phyloP scores from a whole-genome alignment of 2,329 filamentous ascomycete species.

The Thermothelomyces thermophilus region DNA sequence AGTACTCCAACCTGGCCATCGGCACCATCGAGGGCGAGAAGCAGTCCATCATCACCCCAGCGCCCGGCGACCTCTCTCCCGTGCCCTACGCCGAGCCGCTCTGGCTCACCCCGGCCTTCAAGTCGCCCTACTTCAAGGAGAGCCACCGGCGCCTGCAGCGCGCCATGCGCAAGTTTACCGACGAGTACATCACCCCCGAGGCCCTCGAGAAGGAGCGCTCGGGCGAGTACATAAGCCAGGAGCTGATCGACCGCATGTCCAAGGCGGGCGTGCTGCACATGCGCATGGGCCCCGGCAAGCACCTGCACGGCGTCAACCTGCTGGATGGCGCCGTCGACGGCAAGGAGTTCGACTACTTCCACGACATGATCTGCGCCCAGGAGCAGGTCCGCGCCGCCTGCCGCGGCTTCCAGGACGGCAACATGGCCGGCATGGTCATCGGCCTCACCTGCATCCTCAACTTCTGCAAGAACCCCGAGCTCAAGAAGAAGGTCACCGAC shows the following conservation, averaged over 20 bases:
- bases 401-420: slow-evolving; percentile 78
- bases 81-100: slow-evolving; percentile 82
- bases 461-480: slow-evolving; percentile 61
- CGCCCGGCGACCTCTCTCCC: slow-evolving; percentile 63
- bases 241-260: slow-evolving; percentile 74
- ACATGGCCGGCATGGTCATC: slow-evolving; percentile 82
- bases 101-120: slow-evolving; percentile 73
- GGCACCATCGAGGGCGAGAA: slow-evolving; percentile 70
- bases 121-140: slow-evolving; percentile 73
- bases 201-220: slow-evolving; percentile 69
- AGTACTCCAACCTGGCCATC: slow-evolving; percentile 68
- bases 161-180: slow-evolving; percentile 66
- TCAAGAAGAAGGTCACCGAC: slow-evolving; percentile 60
- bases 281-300: slow-evolving; percentile 76
- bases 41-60: slow-evolving; percentile 62
- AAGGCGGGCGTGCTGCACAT: slow-evolving; percentile 68
- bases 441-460: slow-evolving; percentile 72
- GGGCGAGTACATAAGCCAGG: slow-evolving; percentile 63
- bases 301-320: slow-evolving; percentile 64
- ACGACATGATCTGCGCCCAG: slow-evolving; percentile 70
- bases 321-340: slow-evolving; percentile 65
- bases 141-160: slow-evolving; percentile 62
- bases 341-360: slow-evolving; percentile 81
- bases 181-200: slow-evolving; percentile 64
- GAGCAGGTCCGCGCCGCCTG: slow-evolving; percentile 66